These are phyloP conservation scores for Manihot esculenta DNA, from an alignment of 441 rosid genomes.

Conservation along the genomic window DNA sequence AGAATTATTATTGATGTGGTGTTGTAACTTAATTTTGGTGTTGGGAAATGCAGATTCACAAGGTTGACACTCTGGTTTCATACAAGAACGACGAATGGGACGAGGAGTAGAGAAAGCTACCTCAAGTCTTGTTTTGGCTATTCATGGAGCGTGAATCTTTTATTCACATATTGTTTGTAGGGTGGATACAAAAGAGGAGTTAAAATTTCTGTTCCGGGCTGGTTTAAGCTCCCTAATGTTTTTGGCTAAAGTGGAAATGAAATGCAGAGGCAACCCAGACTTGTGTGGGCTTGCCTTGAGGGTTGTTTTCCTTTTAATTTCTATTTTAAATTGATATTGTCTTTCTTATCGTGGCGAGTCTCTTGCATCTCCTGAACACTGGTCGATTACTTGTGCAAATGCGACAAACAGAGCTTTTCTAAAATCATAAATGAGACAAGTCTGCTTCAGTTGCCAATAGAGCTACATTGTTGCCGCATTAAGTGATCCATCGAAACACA, in stretches of 20 bases:
- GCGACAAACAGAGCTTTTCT: too few relatives aligned
- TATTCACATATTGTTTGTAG: conserved; percentile 24
- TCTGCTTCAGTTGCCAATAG: too few relatives aligned
- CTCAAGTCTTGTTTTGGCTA: too few relatives aligned
- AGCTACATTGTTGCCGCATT: too few relatives aligned
- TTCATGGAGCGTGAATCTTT: conserved; percentile 24
- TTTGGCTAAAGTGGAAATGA: not conserved
- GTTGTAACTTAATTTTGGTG: not conserved
- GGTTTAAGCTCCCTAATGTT: not conserved
- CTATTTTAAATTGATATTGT: too few relatives aligned
- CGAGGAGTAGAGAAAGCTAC: conserved; percentile 41
- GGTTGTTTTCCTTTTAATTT: too few relatives aligned
- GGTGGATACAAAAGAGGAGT: not conserved
- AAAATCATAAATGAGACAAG: too few relatives aligned
- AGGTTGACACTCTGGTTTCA: conserved; percentile 93
- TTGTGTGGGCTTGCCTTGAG: not conserved
- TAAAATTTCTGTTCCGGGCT: not conserved
- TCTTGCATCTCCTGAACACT: too few relatives aligned
- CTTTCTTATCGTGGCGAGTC: too few relatives aligned
- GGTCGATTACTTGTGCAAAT: too few relatives aligned
- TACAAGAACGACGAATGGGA: conserved; percentile 98
- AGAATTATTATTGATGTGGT: too few relatives aligned
- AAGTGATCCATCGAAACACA: too few relatives aligned
- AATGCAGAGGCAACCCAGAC: not conserved
- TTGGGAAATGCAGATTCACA: conserved; percentile 70